Evolutionary conservation across 2,329 filamentous ascomycete species (phyloP).

Genomic region (Exutisphaerella laricina): DNA sequence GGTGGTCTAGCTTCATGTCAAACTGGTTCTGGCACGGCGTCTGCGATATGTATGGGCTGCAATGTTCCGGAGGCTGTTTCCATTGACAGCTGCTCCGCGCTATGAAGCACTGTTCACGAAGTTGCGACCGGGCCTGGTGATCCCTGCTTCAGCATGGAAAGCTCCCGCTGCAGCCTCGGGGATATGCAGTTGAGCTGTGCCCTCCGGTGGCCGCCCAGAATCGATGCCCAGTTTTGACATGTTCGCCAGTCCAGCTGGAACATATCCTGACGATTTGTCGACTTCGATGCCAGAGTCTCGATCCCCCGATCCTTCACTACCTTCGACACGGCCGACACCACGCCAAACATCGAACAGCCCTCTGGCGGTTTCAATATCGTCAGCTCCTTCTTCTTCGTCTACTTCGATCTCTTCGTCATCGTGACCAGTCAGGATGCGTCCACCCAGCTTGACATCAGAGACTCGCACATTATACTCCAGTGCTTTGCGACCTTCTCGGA

Average conservation of each 20-base stretch:
- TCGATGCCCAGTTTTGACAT: slow-evolving; percentile 10
- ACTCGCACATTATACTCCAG: slow-evolving; percentile 74
- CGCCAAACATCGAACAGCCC: slow-evolving; percentile 28
- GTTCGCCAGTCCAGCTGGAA: slow-evolving; percentile 8
- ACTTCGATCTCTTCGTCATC: slow-evolving; percentile 29
- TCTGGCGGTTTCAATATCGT: slow-evolving; percentile 22
- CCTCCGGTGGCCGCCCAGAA: too few relatives aligned
- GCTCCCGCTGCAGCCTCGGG: too few relatives aligned
- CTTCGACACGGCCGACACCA: slow-evolving; percentile 19
- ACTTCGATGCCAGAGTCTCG: slow-evolving; percentile 32
- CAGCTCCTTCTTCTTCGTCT: slow-evolving; percentile 17
- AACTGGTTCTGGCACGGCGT: too few relatives aligned
- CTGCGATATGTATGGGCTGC: too few relatives aligned
- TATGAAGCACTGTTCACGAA: not conserved
- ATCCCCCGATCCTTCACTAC: slow-evolving; percentile 26
- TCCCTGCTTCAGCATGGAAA: too few relatives aligned
- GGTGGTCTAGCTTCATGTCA: too few relatives aligned
- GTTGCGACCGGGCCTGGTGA: too few relatives aligned
- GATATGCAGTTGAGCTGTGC: too few relatives aligned
- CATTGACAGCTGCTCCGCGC: not conserved
- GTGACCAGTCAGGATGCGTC: slow-evolving; percentile 67
- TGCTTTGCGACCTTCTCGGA: slow-evolving; percentile 81
- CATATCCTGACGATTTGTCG: slow-evolving; percentile 19
- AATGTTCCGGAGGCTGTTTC: not conserved
- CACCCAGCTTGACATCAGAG: slow-evolving; percentile 75